Conservation (phyloP, 2,329 filamentous ascomycete genomes). For the Claviceps arundinis region DNA sequence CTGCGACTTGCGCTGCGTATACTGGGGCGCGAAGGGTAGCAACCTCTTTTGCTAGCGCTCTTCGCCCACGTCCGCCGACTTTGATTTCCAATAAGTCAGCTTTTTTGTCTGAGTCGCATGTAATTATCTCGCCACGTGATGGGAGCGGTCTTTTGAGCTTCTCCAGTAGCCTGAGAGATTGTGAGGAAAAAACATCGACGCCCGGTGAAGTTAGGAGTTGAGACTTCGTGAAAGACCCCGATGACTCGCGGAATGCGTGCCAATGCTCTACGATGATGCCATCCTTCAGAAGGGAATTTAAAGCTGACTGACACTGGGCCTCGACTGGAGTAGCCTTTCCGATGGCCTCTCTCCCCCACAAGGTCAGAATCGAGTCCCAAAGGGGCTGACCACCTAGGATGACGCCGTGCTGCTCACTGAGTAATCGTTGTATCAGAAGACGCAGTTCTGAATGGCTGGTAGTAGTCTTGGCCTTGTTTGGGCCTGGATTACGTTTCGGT, state of each 20-base stretch:
- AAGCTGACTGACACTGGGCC: constrained; percentile 24
- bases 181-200: constrained; percentile 28
- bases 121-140: not conserved
- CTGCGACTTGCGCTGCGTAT: constrained; percentile 27
- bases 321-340: constrained; percentile 27
- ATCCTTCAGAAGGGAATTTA: constrained; percentile 25
- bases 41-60: constrained; percentile 27
- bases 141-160: constrained; percentile 31
- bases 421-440: constrained; percentile 15
- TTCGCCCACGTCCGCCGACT: constrained; percentile 18
- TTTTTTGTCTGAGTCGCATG: not conserved
- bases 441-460: not conserved
- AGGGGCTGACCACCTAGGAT: constrained; percentile 38
- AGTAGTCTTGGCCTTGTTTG: not conserved
- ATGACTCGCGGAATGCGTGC: constrained; percentile 28
- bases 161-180: constrained; percentile 29
- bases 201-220: constrained; percentile 29
- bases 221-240: constrained; percentile 30
- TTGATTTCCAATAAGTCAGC: constrained; percentile 8
- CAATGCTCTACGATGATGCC: constrained; percentile 26
- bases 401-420: constrained; percentile 26
- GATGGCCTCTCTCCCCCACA: constrained; percentile 30
- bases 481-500: not conserved
- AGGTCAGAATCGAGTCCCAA: constrained; percentile 31
- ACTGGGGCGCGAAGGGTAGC: constrained; percentile 38